Conservation (phyloP, 805 yeast genomes). For the Wickerhamiella dianesei region DNA sequence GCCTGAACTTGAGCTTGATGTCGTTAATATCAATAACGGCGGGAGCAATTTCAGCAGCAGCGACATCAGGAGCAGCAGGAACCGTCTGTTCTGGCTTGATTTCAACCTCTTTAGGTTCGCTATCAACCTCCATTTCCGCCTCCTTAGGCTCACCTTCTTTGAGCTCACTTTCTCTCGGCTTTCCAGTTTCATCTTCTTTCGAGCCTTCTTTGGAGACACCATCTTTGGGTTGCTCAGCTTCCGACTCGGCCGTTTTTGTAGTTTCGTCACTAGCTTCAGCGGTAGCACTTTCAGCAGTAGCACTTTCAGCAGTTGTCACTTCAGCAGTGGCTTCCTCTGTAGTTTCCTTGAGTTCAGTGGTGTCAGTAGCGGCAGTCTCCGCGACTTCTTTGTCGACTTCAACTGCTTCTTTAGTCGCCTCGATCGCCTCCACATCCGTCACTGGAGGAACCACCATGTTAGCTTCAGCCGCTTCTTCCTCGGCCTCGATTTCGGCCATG, state of each 20-base stretch:
- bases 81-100: not conserved
- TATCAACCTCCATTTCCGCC: too few relatives aligned
- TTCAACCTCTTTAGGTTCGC: not conserved
- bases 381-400: not conserved
- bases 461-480: not conserved
- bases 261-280: too few relatives aligned
- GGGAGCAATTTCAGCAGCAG: constrained; percentile 4
- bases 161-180: too few relatives aligned
- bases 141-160: too few relatives aligned
- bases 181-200: too few relatives aligned
- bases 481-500: not conserved
- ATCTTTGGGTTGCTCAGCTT: not conserved
- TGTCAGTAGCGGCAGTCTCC: not conserved
- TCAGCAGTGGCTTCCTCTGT: too few relatives aligned
- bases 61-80: not conserved
- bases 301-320: too few relatives aligned
- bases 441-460: too few relatives aligned
- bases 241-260: not conserved
- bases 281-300: too few relatives aligned
- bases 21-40: constrained; percentile 9
- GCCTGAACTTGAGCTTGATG: constrained; percentile 2
- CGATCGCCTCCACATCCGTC: too few relatives aligned
- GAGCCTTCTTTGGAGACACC: not conserved
- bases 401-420: not conserved
- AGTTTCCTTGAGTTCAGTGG: too few relatives aligned